Evolutionary conservation across 1,284 basidiomycete species (phyloP).

Genomic region (Trichosporon ovoides): DNA sequence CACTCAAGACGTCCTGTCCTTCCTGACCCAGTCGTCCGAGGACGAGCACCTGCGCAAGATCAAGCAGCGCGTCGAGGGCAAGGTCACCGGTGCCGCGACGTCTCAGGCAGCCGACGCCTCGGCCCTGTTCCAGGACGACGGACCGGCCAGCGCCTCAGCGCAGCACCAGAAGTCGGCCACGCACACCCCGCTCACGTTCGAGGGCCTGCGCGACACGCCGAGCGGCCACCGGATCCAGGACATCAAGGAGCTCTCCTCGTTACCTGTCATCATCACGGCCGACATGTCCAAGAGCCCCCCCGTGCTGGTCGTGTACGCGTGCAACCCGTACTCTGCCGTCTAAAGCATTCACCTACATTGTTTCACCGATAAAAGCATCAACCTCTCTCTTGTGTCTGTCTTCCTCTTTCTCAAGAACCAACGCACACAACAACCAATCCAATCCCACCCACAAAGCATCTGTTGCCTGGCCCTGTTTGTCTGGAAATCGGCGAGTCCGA

Average conservation of each 20-base stretch:
- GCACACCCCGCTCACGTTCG: constrained; percentile 64
- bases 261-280: constrained; percentile 87
- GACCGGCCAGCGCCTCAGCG: constrained; percentile 59
- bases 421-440: too few relatives aligned
- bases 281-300: constrained; percentile 91
- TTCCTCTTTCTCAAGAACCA: neutral
- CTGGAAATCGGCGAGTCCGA: neutral
- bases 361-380: neutral
- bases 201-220: constrained; percentile 64
- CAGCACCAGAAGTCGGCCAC: constrained; percentile 71
- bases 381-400: neutral
- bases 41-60: constrained; percentile 89
- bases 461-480: constrained; percentile 3
- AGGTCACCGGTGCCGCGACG: constrained; percentile 59
- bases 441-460: constrained; percentile 3
- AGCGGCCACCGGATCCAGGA: constrained; percentile 87
- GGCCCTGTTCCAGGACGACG: constrained; percentile 76
- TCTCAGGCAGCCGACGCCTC: constrained; percentile 72
- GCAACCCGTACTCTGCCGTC: constrained; percentile 21
- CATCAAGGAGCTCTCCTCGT: constrained; percentile 79
- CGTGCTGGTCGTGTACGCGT: constrained; percentile 63
- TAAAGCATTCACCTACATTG: neutral
- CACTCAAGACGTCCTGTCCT: constrained; percentile 80
- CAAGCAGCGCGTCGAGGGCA: constrained; percentile 77
- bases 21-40: constrained; percentile 83